Percentiles rank a stretch among this genome's conserved stretches.
These are phyloP conservation scores for Patellifolia procumbens DNA, from an alignment of 179 eudicot genomes.

Conservation along the genomic window DNA sequence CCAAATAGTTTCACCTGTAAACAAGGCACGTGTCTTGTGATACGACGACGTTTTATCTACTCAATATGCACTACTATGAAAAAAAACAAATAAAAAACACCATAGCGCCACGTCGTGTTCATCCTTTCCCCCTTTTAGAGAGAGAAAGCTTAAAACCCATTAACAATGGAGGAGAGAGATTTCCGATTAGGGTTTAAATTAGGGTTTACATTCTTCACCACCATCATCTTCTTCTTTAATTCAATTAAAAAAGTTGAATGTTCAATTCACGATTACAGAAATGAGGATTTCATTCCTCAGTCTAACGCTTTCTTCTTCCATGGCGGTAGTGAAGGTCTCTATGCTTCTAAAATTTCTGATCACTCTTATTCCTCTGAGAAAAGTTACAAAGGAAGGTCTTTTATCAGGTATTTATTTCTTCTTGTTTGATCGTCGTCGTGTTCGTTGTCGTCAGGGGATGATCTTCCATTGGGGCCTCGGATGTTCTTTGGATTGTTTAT, in stretches of 20 bases:
- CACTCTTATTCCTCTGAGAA: conserved; percentile 37
- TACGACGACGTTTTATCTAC: too few relatives aligned
- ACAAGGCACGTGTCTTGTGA: too few relatives aligned
- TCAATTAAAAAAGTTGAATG: conserved; percentile 30
- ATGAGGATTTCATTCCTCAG: conserved; percentile 60
- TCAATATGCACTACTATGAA: too few relatives aligned
- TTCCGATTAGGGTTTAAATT: conserved; percentile 34
- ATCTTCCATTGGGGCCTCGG: too few relatives aligned
- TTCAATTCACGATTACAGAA: conserved; percentile 78
- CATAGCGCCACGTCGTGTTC: too few relatives aligned
- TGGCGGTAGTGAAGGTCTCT: conserved; percentile 94
- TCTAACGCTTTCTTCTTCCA: conserved; percentile 77
- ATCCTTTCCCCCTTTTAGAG: conserved; percentile 2
- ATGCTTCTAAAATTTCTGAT: conserved; percentile 55
- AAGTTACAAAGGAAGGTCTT: conserved; percentile 65
- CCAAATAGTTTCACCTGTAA: too few relatives aligned
- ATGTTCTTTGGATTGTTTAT: too few relatives aligned
- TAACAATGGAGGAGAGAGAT: conserved; percentile 32
- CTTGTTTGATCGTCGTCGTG: neutral
- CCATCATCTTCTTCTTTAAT: conserved; percentile 16
- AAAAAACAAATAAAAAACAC: too few relatives aligned
- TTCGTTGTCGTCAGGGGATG: too few relatives aligned
- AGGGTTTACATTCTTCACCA: conserved; percentile 20
- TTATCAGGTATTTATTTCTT: conserved; percentile 49
- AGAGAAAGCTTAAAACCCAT: conserved; percentile 9